Evolutionary conservation across 805 yeast genomes (phyloP).

Genomic region (Candida railenensis): DNA sequence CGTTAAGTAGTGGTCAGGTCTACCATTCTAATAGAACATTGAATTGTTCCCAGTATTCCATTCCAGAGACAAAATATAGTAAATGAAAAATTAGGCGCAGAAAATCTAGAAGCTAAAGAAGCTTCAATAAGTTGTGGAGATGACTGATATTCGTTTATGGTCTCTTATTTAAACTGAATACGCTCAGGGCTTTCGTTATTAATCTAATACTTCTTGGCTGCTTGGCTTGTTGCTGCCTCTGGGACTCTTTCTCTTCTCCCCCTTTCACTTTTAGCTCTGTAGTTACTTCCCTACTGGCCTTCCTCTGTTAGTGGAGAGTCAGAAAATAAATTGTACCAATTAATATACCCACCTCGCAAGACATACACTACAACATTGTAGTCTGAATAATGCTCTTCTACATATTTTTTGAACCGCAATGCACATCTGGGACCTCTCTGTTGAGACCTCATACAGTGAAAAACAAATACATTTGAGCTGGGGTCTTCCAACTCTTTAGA

Average conservation of each 20-base stretch:
- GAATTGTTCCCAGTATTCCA: no score
- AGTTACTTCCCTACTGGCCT: not conserved
- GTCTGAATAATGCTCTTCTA: not conserved
- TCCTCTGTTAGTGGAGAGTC: not conserved
- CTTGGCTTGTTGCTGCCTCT: no score
- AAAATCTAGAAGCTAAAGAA: no score
- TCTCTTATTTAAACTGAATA: not conserved
- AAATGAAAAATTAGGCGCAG: no score
- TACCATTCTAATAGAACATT: no score
- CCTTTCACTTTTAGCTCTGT: not conserved
- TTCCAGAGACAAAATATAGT: no score
- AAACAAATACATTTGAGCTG: not conserved
- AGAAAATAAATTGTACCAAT: conserved; percentile 1
- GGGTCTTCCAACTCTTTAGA: not conserved
- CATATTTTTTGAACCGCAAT: conserved; percentile 2
- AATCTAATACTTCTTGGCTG: no score
- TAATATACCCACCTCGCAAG: conserved; percentile 2
- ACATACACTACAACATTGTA: not conserved
- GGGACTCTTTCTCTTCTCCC: not conserved
- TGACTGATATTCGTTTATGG: not conserved
- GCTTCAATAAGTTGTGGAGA: no score
- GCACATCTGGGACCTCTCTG: conserved; percentile 7
- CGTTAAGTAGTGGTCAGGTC: no score
- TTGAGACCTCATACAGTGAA: conserved; percentile 5
- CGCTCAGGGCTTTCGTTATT: no score